Base-by-base conservation (phyloP, 2,329 filamentous ascomycete species). In the Pyrenophora tritici-repentis region DNA sequence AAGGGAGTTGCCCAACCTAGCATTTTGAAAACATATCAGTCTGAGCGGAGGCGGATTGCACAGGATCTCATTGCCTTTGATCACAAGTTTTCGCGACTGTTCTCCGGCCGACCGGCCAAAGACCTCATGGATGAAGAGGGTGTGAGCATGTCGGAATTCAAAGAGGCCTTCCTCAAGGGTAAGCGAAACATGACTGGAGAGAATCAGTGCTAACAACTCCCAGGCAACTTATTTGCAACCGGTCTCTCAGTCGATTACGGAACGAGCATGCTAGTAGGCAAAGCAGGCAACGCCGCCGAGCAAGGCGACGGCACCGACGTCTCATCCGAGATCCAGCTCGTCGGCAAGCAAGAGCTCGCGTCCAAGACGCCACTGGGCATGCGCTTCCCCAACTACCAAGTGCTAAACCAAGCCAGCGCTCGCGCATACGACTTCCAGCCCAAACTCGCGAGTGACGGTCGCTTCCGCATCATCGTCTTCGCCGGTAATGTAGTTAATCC, bases 141-240 rank as follows among this genome's bases (percentile, higher is more conserved):
- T 0, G 81, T 87, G 47, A 83, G 75, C 56, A 84, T 87, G 81
- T 78, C 80, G 0, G 82, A 81, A 29, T 88, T 88, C 74, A 84
- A 86, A 58, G 70, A 81, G 0, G 81, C 80, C 0, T 86, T 88
- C 58, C 62, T 80, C 22, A 83, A 84, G 57, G 61, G 55, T 55
- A 29, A 13, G 42, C 12, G 4, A 13, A 14, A 9, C 12, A 3
- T 2, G 24, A 3, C 17, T 12, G 2, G 7, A 20, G 1, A 9
- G 9, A 2, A 1, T 7, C 9, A 4, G 13, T 18, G 20, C 39
- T 49, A 36, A 48, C 31, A 14, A 18, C 10, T 12, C 5, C 8
- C 3, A 57, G 82, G 83, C 1, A 83, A 83, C 56, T 55, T 83
- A 61, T 88, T 88, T 63, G 79, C 83, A 3, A 81, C 79, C 13